These are phyloP conservation scores for Pisolithus sp. DNA, from an alignment of 768 basidiomycete species.

Conservation along the genomic window DNA sequence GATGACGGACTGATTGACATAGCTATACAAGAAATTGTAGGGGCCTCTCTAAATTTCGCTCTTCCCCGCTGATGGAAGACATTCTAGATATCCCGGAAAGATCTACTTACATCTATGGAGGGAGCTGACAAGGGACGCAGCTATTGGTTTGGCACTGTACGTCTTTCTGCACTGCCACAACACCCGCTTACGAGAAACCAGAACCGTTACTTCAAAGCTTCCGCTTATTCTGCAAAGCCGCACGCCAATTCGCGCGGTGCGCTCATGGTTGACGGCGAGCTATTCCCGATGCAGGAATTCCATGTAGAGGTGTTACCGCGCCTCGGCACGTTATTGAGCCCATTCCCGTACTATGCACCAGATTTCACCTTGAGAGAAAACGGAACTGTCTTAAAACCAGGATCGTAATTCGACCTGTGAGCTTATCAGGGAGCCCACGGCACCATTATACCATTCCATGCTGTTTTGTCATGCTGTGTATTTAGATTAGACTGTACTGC, in stretches of 20 bases:
- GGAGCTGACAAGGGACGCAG: conserved; percentile 55
- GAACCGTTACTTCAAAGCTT: conserved; percentile 69
- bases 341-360: conserved; percentile 45
- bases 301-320: conserved; percentile 71
- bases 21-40: conserved; percentile 55
- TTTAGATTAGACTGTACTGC: not conserved
- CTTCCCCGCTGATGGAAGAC: conserved; percentile 5
- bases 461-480: not conserved
- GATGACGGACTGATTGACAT: conserved; percentile 77
- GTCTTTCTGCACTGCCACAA: conserved; percentile 12
- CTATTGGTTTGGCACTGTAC: conserved; percentile 58
- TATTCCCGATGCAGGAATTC: conserved; percentile 65
- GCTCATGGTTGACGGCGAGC: conserved; percentile 75
- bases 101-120: conserved; percentile 47
- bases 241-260: conserved; percentile 40
- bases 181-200: conserved; percentile 22
- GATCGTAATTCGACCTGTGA: not conserved
- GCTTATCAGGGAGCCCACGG: not conserved
- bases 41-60: conserved; percentile 9
- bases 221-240: conserved; percentile 68
- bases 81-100: conserved; percentile 33
- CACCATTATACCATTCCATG: no score
- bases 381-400: conserved; percentile 9
- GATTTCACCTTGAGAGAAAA: conserved; percentile 36
- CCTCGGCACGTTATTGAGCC: conserved; percentile 60